Evolutionary conservation across 805 yeast genomes (phyloP), one percentile per base, ranked within the genome.

Genomic region (Pichia scutulata): DNA sequence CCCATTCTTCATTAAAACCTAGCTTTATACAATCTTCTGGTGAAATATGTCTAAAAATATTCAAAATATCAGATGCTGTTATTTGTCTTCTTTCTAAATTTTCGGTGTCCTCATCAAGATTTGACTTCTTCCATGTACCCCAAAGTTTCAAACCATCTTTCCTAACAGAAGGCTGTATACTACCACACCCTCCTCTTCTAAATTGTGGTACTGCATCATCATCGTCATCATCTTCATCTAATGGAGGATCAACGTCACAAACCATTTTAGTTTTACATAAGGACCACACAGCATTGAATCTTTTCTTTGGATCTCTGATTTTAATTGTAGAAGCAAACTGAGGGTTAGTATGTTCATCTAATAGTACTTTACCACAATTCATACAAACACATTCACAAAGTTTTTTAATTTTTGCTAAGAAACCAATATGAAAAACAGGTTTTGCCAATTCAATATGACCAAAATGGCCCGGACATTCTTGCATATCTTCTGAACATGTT

Each of bases 401-500:
- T 68, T 93, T 93, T 67, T 93, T 93, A 63, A 93, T 92, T 66
- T 88, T 92, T 44, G 95, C 80, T 62, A 93, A 82, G 69, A 89
- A 93, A 44, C 96, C 99, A 67, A 93, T 89, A 69, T 93, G 99
- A 71, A 93, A 93, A 39, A 93, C 99, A 14, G 99, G 99, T 67
- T 92, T 93, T 36, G 99, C 98, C 57, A 93, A 76, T 67, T 93
- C 99, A 54, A 93, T 93, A 65, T 93, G 99, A 59, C 99, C 99
- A 70, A 93, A 93, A 73, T 93, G 99, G 53, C 99, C 99, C 0
- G 98, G 98, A 71, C 99, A 93, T 68, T 93, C 98, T 53, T 92
- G 88, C 97, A 93, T 93, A 61, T 92, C 97, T 69, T 93, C 99
- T 62, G 97, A 95, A 77, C 99, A 93, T 23, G 99, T 93, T 75